A percentile compares a stretch with the other conserved stretches of the same genome.
Evolutionary conservation across 495 filamentous ascomycete genomes (phyloP).

Genomic region (Stereocaulon alpinum): DNA sequence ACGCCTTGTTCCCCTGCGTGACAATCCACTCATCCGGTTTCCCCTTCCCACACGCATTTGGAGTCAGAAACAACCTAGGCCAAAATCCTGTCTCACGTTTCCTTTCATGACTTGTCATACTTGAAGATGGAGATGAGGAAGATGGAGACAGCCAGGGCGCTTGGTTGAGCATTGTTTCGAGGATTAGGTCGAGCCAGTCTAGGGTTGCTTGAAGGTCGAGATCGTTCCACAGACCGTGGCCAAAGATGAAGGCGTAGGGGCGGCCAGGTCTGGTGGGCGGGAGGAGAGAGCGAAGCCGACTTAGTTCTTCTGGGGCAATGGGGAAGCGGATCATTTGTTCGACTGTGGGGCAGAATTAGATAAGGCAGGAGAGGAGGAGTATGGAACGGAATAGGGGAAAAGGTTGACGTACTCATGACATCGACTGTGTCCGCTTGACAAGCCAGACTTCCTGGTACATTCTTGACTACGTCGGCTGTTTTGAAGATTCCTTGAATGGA

Average conservation of each 20-base stretch:
- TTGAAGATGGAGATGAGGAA: background rate
- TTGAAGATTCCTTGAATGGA: constrained; percentile 44
- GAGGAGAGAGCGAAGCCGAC: constrained; percentile 31
- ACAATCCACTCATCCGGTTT: constrained; percentile 44
- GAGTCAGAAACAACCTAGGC: constrained; percentile 39
- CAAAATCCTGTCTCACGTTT: constrained; percentile 22
- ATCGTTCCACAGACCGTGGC: constrained; percentile 44
- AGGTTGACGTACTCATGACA: constrained; percentile 31
- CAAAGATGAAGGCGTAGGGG: constrained; percentile 38
- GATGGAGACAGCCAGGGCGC: constrained; percentile 23
- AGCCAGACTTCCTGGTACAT: constrained; percentile 35
- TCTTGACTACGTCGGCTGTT: constrained; percentile 37
- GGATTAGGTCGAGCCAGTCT: constrained; percentile 35
- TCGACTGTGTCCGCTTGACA: constrained; percentile 32
- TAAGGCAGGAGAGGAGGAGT: background rate
- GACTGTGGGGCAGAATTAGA: constrained; percentile 25
- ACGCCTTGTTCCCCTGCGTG: constrained; percentile 41
- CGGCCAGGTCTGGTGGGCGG: constrained; percentile 29
- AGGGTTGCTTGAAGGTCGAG: constrained; percentile 37
- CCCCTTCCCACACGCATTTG: constrained; percentile 42
- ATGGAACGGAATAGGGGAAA: constrained; percentile 2
- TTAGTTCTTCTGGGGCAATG: constrained; percentile 34
- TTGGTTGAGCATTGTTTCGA: constrained; percentile 24
- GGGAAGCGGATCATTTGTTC: constrained; percentile 41
- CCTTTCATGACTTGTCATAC: background rate